These are phyloP conservation scores for Warburgia ugandensis DNA, from an alignment of 164 flowering plant genomes.

Conservation along the genomic window DNA sequence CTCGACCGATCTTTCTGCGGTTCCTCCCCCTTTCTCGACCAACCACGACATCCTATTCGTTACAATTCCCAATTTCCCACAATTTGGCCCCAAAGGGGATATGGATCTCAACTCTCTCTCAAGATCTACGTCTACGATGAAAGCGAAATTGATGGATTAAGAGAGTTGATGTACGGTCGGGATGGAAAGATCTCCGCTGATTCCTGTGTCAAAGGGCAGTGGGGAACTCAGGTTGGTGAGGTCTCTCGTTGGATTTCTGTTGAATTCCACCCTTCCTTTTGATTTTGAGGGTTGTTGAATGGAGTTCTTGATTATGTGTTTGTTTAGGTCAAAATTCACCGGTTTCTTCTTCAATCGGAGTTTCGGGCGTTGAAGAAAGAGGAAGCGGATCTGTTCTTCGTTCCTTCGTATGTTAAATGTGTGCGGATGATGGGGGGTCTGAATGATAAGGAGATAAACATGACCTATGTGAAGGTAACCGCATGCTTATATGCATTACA, in stretches of 20 bases:
- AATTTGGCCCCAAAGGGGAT: slow-evolving; percentile 65
- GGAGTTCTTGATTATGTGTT: not conserved
- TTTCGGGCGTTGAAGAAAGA: slow-evolving; percentile 69
- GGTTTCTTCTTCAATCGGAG: slow-evolving; percentile 51
- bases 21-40: not conserved
- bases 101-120: slow-evolving; percentile 46
- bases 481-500: not conserved
- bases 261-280: not conserved
- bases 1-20: slow-evolving; percentile 25
- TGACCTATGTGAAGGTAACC: slow-evolving; percentile 72
- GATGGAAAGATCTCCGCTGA: slow-evolving; percentile 50
- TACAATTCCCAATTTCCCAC: not conserved
- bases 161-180: slow-evolving; percentile 59
- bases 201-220: slow-evolving; percentile 73
- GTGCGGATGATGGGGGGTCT: slow-evolving; percentile 89
- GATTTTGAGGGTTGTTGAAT: not conserved
- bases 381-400: slow-evolving; percentile 91
- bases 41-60: not conserved
- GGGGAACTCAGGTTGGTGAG: slow-evolving; percentile 98
- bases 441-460: slow-evolving; percentile 79
- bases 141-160: slow-evolving; percentile 73
- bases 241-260: not conserved
- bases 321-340: slow-evolving; percentile 65
- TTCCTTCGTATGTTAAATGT: slow-evolving; percentile 85
- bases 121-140: slow-evolving; percentile 91